A percentile compares a stretch with the other conserved stretches of the same genome.
These are phyloP conservation scores for Carex pumila DNA, from an alignment of 176 grass and related monocot species.

Conservation along the genomic window DNA sequence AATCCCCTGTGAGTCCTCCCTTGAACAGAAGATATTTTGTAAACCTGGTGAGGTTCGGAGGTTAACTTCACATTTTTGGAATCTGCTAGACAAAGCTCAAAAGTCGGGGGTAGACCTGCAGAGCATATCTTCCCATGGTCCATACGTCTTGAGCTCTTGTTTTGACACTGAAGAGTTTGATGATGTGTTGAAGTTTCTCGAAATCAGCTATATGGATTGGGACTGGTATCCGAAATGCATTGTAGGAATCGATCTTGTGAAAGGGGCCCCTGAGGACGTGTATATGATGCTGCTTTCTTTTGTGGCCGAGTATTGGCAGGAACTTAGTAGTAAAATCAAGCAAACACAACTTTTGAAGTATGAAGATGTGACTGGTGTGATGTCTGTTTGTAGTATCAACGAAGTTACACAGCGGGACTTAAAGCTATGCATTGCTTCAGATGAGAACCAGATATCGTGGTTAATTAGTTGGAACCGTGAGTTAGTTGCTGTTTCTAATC, in stretches of 20 bases:
- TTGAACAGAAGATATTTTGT: conserved; percentile 55
- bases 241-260: conserved; percentile 38
- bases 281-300: conserved; percentile 54
- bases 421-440: conserved; percentile 39
- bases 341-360: conserved; percentile 47
- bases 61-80: conserved; percentile 43
- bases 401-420: background rate
- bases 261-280: conserved; percentile 29
- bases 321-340: conserved; percentile 24
- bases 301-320: conserved; percentile 29
- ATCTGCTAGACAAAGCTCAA: conserved; percentile 35
- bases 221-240: conserved; percentile 72
- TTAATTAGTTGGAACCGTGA: conserved; percentile 53
- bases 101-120: conserved; percentile 26
- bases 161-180: conserved; percentile 37
- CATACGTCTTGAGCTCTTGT: conserved; percentile 41
- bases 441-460: conserved; percentile 28
- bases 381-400: conserved; percentile 36
- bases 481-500: conserved; percentile 28
- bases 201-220: conserved; percentile 22
- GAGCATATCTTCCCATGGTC: conserved; percentile 46
- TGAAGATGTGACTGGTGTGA: conserved; percentile 21
- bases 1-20: conserved; percentile 47
- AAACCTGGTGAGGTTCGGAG: conserved; percentile 36
- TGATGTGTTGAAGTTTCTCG: conserved; percentile 39